Conservation (phyloP, 2,329 filamentous ascomycete species). For the Phaeomoniella chlamydospora region DNA sequence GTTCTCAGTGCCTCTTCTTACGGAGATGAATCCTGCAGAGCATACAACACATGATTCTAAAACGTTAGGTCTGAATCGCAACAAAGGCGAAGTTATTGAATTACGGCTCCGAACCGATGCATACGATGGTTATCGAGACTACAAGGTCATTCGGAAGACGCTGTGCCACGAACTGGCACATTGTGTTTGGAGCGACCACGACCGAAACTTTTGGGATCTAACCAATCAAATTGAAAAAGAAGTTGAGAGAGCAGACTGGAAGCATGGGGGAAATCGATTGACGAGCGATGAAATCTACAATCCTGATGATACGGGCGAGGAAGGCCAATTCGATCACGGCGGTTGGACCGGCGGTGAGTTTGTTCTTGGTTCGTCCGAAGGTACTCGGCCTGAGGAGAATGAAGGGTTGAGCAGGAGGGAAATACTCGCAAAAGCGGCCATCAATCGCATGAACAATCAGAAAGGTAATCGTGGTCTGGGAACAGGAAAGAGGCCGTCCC, state of each 20-base stretch:
- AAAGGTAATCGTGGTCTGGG: no score
- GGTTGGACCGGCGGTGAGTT: conserved; percentile 71
- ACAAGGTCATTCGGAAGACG: conserved; percentile 79
- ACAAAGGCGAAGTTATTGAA: conserved; percentile 80
- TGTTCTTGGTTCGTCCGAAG: conserved; percentile 46
- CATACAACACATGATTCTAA: conserved; percentile 73
- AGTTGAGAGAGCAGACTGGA: conserved; percentile 70
- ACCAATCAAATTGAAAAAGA: conserved; percentile 73
- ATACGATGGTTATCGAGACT: conserved; percentile 86
- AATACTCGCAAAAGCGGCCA: conserved; percentile 58
- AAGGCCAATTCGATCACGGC: conserved; percentile 51
- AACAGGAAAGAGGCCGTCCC: no score
- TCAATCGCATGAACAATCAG: conserved; percentile 46
- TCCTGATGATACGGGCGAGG: conserved; percentile 36
- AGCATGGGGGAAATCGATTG: conserved; percentile 50
- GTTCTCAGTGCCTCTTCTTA: conserved; percentile 73
- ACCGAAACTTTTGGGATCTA: conserved; percentile 77
- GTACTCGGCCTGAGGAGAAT: conserved; percentile 22
- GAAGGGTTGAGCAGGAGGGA: conserved; percentile 54
- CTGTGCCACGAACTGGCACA: conserved; percentile 92
- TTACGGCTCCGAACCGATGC: conserved; percentile 81
- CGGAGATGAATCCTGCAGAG: conserved; percentile 84
- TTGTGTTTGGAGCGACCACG: conserved; percentile 75
- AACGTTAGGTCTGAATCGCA: conserved; percentile 76
- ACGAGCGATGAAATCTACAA: conserved; percentile 45